Base-by-base conservation (phyloP, 1,284 basidiomycete genomes). In the Rhodotorula sp. region DNA sequence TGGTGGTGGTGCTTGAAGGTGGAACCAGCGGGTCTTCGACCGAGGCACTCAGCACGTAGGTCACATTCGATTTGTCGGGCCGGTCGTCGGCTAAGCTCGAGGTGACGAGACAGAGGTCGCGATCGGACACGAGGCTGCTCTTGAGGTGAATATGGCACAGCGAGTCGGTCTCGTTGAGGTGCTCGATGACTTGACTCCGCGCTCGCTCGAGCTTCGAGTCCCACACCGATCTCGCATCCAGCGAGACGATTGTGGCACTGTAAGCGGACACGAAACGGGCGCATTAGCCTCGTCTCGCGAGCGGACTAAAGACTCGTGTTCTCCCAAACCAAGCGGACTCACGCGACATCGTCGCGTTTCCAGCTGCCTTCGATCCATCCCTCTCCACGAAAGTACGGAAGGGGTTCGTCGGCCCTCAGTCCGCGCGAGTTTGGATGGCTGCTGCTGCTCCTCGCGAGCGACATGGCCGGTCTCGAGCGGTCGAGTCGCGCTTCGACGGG, bases 381-480 rank as follows among this genome's bases (percentile, higher is more conserved):
- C 51, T 76, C 74, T 1, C 74, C 74, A 0, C 74, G 47, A 26
- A 76, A 71, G 59, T 59, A 73, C 21, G 74, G 74, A 47, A 76
- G 26, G 16, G 64, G 31, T 49, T 76, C 74, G n/a, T 69, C 68
- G 26, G 66, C 67, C 34, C 74, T 39, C 14, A 69, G 54, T 3
- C 71, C 74, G 15, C 61, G n/a, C 56, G 39, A 21, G 51, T 49
- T 56, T 46, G 34, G 58, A 31, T 26, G 39, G 20, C 51, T 31
- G 23, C 15, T 8, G 48, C 26, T 49, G 43, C 56, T 48, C 34
- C 47, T n/a, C 21, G 43, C 29, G 26, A 39, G 43, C 39, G 63
- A 20, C 18, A 26, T 7, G 1, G 58, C 39, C 29, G 34, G 26
- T 20, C 26, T 20, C 10, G 52, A 57, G 34, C 46, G 48, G 31